These are phyloP conservation scores for Diaporthe sp. DNA, from an alignment of 2,329 filamentous ascomycete species.

Conservation along the genomic window DNA sequence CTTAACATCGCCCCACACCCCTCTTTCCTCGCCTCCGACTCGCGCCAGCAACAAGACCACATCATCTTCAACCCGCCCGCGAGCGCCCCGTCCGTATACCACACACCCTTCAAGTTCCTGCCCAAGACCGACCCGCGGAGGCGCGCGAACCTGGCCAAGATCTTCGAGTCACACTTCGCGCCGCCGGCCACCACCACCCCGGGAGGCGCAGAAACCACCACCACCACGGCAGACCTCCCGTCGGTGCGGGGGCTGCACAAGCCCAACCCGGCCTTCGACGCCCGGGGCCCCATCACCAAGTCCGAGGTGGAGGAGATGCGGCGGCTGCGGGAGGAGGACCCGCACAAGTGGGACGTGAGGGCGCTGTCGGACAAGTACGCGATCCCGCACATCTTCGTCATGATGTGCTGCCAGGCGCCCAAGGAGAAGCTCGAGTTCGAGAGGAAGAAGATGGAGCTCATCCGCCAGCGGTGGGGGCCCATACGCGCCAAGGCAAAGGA, in stretches of 20 bases:
- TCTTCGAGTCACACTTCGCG: constrained; percentile 52
- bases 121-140: constrained; percentile 69
- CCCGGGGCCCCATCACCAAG: constrained; percentile 65
- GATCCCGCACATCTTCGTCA: constrained; percentile 70
- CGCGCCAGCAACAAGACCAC: constrained; percentile 54
- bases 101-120: constrained; percentile 78
- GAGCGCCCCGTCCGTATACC: constrained; percentile 65
- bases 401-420: constrained; percentile 68
- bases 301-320: constrained; percentile 74
- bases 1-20: constrained; percentile 73
- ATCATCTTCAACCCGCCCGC: constrained; percentile 66
- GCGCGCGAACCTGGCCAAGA: constrained; percentile 61
- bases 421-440: constrained; percentile 63
- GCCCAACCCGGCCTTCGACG: constrained; percentile 36
- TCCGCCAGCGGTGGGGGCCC: constrained; percentile 71
- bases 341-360: constrained; percentile 67
- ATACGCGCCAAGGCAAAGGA: constrained; percentile 67
- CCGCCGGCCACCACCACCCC: background rate
- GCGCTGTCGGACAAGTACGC: constrained; percentile 68
- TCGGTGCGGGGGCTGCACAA: constrained; percentile 21
- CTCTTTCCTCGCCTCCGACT: constrained; percentile 63
- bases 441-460: constrained; percentile 60
- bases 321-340: constrained; percentile 66
- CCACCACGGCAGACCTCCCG: constrained; percentile 39
- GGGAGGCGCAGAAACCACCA: constrained; percentile 13